Percentiles rank a stretch among this genome's conserved stretches.
phyloP scores from a whole-genome alignment of 257 asterid genomes.

The Solanum chilense region DNA sequence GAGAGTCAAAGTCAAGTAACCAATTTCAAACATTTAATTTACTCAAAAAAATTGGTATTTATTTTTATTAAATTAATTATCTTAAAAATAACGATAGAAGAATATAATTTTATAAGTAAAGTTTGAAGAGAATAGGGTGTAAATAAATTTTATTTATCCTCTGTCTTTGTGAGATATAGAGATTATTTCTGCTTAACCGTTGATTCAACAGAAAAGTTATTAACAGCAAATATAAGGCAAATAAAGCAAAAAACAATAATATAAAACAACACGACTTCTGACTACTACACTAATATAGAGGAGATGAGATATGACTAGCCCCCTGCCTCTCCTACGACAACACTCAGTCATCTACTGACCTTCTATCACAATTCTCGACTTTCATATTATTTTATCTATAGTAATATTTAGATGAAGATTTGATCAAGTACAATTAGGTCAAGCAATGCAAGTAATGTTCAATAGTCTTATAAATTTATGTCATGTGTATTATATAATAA shows the following conservation, averaged over 20 bases:
- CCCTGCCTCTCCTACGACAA: not conserved
- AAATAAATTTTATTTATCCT: not conserved
- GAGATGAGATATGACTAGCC: not conserved
- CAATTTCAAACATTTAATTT: not conserved
- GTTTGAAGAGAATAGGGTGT: fast-evolving
- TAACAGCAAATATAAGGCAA: not conserved
- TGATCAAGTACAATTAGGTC: too few relatives aligned
- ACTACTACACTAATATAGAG: not conserved
- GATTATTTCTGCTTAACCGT: not conserved
- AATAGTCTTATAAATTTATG: too few relatives aligned
- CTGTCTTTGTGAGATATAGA: not conserved
- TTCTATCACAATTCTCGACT: fast-evolving
- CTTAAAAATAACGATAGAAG: not conserved
- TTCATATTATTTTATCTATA: too few relatives aligned
- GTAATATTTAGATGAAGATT: too few relatives aligned
- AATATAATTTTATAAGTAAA: not conserved
- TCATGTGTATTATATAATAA: too few relatives aligned
- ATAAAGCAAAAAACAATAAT: not conserved
- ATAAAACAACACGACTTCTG: not conserved
- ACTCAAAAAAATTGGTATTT: not conserved
- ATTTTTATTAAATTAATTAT: not conserved
- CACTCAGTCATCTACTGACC: fast-evolving
- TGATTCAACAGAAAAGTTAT: not conserved
- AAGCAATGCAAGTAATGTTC: fast-evolving
- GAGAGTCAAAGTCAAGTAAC: not conserved